Evolutionary conservation across 2,329 filamentous ascomycete species (phyloP).

Genomic region (Venturiaceae sp.): DNA sequence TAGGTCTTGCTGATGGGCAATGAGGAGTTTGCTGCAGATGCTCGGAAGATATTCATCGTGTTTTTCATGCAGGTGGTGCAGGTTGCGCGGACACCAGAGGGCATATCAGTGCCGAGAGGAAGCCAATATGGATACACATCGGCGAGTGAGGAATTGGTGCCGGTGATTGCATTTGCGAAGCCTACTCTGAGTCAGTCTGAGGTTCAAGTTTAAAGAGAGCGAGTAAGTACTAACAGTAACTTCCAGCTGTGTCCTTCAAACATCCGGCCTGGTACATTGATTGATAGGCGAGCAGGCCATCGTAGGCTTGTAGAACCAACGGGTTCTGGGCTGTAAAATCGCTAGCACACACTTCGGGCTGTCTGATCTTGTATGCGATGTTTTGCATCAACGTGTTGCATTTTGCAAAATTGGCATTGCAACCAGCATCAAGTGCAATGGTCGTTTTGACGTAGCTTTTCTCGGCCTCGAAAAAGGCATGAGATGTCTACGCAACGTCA

Average conservation of each 20-base stretch:
- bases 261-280: constrained; percentile 74
- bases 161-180: constrained; percentile 72
- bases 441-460: constrained; percentile 64
- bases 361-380: constrained; percentile 56
- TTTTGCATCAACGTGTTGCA: constrained; percentile 58
- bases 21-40: constrained; percentile 54
- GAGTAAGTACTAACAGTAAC: constrained; percentile 49
- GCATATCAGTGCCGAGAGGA: constrained; percentile 65
- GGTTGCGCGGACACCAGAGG: constrained; percentile 54
- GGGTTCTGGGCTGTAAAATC: constrained; percentile 62
- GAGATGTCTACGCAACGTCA: constrained; percentile 54
- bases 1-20: constrained; percentile 64
- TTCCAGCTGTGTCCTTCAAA: constrained; percentile 54
- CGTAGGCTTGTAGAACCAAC: constrained; percentile 63
- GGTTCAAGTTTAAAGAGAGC: not conserved
- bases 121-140: constrained; percentile 81
- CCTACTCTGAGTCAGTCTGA: constrained; percentile 17
- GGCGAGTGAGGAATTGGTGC: constrained; percentile 55
- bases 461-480: constrained; percentile 71
- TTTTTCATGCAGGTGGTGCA: constrained; percentile 69
- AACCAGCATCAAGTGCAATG: constrained; percentile 69
- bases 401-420: constrained; percentile 52
- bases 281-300: constrained; percentile 67
- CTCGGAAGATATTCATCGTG: constrained; percentile 73
- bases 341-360: constrained; percentile 54